These are phyloP conservation scores for Neurospora sp. DNA, from an alignment of 495 filamentous ascomycete species.

Conservation along the genomic window DNA sequence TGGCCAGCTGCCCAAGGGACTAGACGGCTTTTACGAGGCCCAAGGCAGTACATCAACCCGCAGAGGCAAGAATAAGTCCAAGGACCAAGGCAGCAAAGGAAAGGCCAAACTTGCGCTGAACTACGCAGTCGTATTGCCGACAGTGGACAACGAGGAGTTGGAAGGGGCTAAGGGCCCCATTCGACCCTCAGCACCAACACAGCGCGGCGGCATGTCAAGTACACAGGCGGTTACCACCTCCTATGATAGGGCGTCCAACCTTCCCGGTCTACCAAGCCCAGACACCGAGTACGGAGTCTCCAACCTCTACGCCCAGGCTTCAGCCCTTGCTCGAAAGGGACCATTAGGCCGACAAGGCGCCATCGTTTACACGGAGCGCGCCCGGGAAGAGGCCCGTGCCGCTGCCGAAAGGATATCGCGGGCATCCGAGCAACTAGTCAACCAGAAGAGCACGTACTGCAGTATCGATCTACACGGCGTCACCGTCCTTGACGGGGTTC, in stretches of 20 bases:
- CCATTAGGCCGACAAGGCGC: conserved; percentile 30
- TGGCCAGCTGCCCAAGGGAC: conserved; percentile 51
- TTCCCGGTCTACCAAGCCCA: background rate
- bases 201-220: background rate
- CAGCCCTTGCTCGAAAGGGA: conserved; percentile 26
- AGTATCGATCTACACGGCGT: conserved; percentile 78
- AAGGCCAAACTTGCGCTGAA: conserved; percentile 8
- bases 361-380: conserved; percentile 27
- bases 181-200: background rate
- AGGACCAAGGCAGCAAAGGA: background rate
- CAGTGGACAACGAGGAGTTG: conserved; percentile 12
- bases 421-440: conserved; percentile 51
- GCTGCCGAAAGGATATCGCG: conserved; percentile 13
- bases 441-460: conserved; percentile 43
- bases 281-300: conserved; percentile 1
- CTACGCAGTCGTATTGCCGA: conserved; percentile 15
- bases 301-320: conserved; percentile 16
- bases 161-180: conserved; percentile 17
- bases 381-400: conserved; percentile 15
- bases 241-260: background rate
- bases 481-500: conserved; percentile 63
- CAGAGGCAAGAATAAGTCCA: conserved; percentile 33
- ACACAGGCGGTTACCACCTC: background rate
- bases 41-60: conserved; percentile 25
- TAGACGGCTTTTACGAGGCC: conserved; percentile 64